Base-by-base conservation (phyloP, 352 stramenopile genomes). In the Pythium sukuiense region DNA sequence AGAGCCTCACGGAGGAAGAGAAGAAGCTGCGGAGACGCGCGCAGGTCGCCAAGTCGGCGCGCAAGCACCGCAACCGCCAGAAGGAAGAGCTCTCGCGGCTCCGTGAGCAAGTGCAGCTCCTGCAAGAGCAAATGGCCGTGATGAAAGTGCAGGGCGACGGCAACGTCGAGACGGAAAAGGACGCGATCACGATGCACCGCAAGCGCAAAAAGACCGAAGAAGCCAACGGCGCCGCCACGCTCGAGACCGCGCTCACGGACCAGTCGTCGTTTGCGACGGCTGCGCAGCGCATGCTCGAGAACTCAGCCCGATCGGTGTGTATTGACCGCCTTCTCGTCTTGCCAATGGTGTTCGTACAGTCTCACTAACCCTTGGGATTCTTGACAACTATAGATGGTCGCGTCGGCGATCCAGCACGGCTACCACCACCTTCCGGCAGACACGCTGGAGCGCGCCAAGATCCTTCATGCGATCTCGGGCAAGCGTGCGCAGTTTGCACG, bases 21-120 rank as follows among this genome's bases (percentile, higher is more conserved):
- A 93, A 93, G 62, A 93, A 93, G 70, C 73, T 92, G 33, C 81
- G 85, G 35, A 72, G 85, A 20, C 82, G 85, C 55, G 85, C 85
- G 1, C 85, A 93, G 71, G 85, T 93, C 61, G 85, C 85, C 58
- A 93, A 93, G 64, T 92, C 81, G 1, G 85, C 85, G 24, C 78
- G 85, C 50, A 93, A 93, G 70, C 85, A 93, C 63, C 83, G 85
- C 63, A 93, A 92, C 62, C 77, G 83, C 2, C 83, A 92, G 69
- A 90, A 92, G 59, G 85, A 93, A 59, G 85, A 93, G 63, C 72
- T 93, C 27, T 76, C 82, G 24, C 77, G 81, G 7, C 72, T 93
- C 6, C 73, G 83, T 6, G 79, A 92, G 60, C 83, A 93, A 59
- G 85, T 93, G 46, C 79, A 83, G 67, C 77, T 83, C 35, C 61